phyloP scores from a whole-genome alignment of 805 yeast genomes.

The Pichia kluyveri region DNA sequence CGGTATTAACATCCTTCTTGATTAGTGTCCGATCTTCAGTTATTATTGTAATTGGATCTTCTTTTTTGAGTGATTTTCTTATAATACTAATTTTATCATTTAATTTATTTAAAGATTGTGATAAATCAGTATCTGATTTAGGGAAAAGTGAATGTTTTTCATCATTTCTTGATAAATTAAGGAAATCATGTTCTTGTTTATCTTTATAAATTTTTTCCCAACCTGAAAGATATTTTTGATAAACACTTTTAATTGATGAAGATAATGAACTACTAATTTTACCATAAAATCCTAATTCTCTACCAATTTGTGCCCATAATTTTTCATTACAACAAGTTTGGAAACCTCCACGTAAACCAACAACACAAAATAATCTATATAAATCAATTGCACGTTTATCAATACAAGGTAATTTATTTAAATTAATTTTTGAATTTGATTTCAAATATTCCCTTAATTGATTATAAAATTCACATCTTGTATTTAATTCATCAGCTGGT shows the following conservation, averaged over 20 bases:
- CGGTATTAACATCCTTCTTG: no score
- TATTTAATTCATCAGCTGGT: slow-evolving; percentile 31
- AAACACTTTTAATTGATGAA: slow-evolving; percentile 54
- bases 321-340: slow-evolving; percentile 52
- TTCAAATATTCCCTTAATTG: slow-evolving; percentile 32
- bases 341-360: slow-evolving; percentile 59
- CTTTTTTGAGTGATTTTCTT: neutral
- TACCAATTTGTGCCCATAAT: slow-evolving; percentile 76
- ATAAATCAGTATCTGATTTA: neutral
- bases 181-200: slow-evolving; percentile 6
- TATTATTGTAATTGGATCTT: neutral
- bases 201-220: slow-evolving; percentile 13
- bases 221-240: slow-evolving; percentile 34
- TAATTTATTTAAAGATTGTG: neutral
- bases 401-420: slow-evolving; percentile 50
- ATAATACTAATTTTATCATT: neutral
- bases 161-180: slow-evolving; percentile 7
- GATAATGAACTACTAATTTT: slow-evolving; percentile 64
- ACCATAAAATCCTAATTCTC: slow-evolving; percentile 71
- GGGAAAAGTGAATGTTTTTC: slow-evolving; percentile 2
- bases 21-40: no score
- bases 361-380: slow-evolving; percentile 48
- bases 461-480: slow-evolving; percentile 38
- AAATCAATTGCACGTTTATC: slow-evolving; percentile 61
- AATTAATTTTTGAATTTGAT: slow-evolving; percentile 8